Evolutionary conservation across 352 stramenopile genomes (phyloP).

Genomic region (Bremia lactucae): DNA sequence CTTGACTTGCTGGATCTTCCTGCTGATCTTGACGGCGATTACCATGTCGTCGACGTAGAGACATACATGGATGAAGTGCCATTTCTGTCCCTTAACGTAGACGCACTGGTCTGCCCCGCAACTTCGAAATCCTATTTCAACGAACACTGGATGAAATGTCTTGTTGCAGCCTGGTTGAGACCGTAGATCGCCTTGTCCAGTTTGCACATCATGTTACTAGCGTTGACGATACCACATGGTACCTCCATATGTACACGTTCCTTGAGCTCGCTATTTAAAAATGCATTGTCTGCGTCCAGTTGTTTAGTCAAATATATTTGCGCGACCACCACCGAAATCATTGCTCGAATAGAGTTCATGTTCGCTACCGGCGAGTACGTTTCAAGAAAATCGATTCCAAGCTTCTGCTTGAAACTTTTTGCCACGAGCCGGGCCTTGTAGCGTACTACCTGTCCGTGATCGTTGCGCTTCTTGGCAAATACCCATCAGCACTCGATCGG

Average conservation of each 20-base stretch:
- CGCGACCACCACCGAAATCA: background rate
- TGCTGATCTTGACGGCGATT: background rate
- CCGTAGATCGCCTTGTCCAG: background rate
- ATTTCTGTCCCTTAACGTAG: background rate
- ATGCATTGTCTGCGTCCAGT: constrained; percentile 1
- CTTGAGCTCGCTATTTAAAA: background rate
- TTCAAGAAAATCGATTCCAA: background rate
- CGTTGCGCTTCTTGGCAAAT: background rate
- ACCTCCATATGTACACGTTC: background rate
- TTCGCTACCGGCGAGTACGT: background rate
- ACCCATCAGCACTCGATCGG: background rate
- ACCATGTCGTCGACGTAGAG: background rate
- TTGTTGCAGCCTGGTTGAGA: background rate
- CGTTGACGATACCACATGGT: background rate
- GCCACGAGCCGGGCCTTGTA: background rate
- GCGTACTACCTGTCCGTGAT: background rate
- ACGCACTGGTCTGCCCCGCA: background rate
- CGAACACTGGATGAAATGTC: background rate
- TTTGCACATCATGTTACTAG: background rate
- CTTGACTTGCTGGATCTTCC: background rate
- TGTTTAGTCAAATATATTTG: background rate
- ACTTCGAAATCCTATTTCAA: background rate
- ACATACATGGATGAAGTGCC: background rate
- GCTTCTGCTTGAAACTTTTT: background rate
- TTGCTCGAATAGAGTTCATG: background rate